Evolutionary conservation across 192 early-diverging fungal genomes (phyloP).

Genomic region (Spinellus fusiger): DNA sequence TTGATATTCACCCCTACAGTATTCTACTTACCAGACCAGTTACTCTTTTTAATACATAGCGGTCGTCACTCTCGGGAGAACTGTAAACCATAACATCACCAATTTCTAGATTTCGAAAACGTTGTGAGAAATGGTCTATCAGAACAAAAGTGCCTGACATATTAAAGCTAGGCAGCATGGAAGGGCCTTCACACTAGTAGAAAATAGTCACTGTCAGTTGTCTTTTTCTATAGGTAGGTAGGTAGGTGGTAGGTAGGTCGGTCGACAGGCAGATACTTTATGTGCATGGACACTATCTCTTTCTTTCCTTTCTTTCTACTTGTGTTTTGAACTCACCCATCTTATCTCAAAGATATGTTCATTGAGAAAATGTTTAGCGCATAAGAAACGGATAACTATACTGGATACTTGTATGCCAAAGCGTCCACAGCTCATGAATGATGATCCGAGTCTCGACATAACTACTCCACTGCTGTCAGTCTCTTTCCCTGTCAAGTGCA

Average conservation of each 20-base stretch:
- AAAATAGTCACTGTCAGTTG: not conserved
- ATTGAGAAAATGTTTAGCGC: conserved; percentile 63
- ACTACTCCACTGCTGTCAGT: no score
- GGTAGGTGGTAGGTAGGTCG: no score
- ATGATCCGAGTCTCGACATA: not conserved
- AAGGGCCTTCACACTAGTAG: conserved; percentile 71
- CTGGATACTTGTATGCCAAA: not conserved
- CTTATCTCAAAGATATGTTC: conserved; percentile 72
- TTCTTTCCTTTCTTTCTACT: no score
- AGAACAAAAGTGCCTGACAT: conserved; percentile 72
- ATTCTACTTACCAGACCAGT: conserved; percentile 56
- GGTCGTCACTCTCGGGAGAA: conserved; percentile 63
- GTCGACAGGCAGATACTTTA: no score
- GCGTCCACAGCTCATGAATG: not conserved
- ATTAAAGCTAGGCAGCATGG: conserved; percentile 90
- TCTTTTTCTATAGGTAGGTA: not conserved
- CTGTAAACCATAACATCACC: conserved; percentile 79
- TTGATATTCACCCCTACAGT: not conserved
- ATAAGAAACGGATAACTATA: conserved; percentile 53
- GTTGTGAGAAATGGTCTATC: conserved; percentile 60
- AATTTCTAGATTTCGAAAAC: conserved; percentile 45
- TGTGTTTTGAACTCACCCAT: conserved; percentile 61
- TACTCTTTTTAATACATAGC: conserved; percentile 75
- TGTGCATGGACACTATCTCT: no score
- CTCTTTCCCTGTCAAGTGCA: no score